Evolutionary conservation across 2,329 filamentous ascomycete species (phyloP).

Genomic region (Xylaria sp.): DNA sequence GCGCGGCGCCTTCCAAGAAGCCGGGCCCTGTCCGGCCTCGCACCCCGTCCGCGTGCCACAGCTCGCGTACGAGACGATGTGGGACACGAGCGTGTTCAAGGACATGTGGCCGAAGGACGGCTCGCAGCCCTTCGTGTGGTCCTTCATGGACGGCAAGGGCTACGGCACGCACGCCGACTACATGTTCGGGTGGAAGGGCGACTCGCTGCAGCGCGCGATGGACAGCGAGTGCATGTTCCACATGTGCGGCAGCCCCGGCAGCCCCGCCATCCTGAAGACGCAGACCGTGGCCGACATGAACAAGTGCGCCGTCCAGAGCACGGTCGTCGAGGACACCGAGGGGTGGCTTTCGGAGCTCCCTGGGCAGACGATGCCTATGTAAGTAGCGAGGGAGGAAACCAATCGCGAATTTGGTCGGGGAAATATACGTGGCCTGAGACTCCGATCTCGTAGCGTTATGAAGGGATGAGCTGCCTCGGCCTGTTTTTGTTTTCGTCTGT

Average conservation of each 20-base stretch:
- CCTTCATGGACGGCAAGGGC: conserved; percentile 49
- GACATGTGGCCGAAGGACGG: conserved; percentile 53
- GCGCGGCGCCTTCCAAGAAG: conserved; percentile 44
- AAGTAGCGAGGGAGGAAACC: neutral
- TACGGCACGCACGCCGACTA: conserved; percentile 56
- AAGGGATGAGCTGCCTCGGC: no score
- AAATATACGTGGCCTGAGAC: no score
- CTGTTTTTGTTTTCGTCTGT: no score
- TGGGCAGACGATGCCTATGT: conserved; percentile 32
- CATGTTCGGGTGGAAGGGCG: conserved; percentile 53
- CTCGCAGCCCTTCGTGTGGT: conserved; percentile 48
- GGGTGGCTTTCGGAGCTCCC: conserved; percentile 35
- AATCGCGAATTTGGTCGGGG: neutral
- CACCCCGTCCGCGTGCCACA: conserved; percentile 58
- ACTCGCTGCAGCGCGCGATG: conserved; percentile 50
- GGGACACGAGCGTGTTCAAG: conserved; percentile 55
- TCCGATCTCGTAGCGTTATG: no score
- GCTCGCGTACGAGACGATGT: conserved; percentile 59
- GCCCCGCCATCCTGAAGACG: conserved; percentile 32
- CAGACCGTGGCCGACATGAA: conserved; percentile 37
- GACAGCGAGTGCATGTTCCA: conserved; percentile 48
- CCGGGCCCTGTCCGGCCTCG: conserved; percentile 51
- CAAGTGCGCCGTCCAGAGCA: conserved; percentile 21
- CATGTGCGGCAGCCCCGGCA: conserved; percentile 40
- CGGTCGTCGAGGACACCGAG: conserved; percentile 25